Evolutionary conservation across 768 basidiomycete species (phyloP).

Genomic region (Podaxis rugospora): DNA sequence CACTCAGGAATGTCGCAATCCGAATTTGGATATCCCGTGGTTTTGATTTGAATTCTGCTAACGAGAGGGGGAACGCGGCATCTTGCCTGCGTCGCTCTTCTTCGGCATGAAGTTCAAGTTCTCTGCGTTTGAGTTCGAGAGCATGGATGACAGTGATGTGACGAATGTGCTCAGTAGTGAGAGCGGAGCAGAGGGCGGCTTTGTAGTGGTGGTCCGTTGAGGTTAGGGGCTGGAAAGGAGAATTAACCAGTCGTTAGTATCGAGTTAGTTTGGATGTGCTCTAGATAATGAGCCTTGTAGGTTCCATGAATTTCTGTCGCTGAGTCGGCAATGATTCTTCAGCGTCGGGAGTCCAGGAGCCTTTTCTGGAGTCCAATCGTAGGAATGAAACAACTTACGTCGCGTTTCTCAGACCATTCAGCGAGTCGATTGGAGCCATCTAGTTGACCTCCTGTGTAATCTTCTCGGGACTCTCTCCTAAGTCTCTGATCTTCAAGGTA

Average conservation of each 20-base stretch:
- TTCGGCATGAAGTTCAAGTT: neutral
- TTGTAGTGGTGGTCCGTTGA: conserved; percentile 1
- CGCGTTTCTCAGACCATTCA: conserved; percentile 10
- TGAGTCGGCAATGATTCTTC: neutral
- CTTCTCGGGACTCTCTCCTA: conserved; percentile 1
- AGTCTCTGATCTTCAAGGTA: conserved; percentile 8
- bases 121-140: neutral
- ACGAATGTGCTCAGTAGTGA: neutral
- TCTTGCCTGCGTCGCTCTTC: neutral
- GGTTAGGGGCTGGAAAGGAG: neutral
- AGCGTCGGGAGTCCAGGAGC: neutral
- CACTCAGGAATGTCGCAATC: conserved; percentile 11
- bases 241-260: neutral
- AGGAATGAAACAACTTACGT: neutral
- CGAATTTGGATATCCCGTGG: conserved; percentile 3
- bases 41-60: neutral
- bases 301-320: too few relatives aligned
- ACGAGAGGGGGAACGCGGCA: conserved; percentile 6
- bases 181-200: neutral
- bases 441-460: neutral
- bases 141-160: neutral
- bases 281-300: too few relatives aligned
- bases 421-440: neutral
- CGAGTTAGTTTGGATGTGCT: neutral
- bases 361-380: too few relatives aligned